A percentile compares a stretch with the other conserved stretches of the same genome.
These are phyloP conservation scores for Neurospora sublineolata DNA, from an alignment of 495 filamentous ascomycete species.

Conservation along the genomic window DNA sequence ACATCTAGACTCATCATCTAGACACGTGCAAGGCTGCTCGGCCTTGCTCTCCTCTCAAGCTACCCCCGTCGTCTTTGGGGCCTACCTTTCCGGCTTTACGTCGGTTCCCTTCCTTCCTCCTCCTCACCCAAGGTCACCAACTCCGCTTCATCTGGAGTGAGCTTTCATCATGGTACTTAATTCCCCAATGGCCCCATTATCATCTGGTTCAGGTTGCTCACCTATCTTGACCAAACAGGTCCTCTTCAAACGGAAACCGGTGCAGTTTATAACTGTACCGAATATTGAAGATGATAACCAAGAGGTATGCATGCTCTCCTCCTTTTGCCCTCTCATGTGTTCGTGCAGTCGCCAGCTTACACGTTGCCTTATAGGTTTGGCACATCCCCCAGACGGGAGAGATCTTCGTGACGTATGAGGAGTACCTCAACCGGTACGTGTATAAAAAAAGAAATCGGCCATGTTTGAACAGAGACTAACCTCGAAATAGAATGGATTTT, in stretches of 20 bases:
- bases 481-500: constrained; percentile 62
- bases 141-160: neutral
- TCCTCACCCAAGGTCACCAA: neutral
- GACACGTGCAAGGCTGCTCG: constrained; percentile 25
- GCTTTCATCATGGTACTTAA: constrained; percentile 18
- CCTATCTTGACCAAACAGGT: constrained; percentile 44
- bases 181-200: neutral
- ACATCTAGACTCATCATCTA: neutral
- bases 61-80: neutral
- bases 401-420: constrained; percentile 80
- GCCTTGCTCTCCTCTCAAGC: constrained; percentile 17
- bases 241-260: constrained; percentile 89
- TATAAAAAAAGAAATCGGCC: too few relatives aligned
- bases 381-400: constrained; percentile 81
- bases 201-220: constrained; percentile 5
- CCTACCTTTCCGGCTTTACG: neutral
- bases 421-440: constrained; percentile 76
- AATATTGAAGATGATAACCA: constrained; percentile 66
- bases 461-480: constrained; percentile 14
- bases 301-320: constrained; percentile 45
- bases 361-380: constrained; percentile 58
- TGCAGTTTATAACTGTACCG: constrained; percentile 66
- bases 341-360: constrained; percentile 9
- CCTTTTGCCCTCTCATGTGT: neutral
- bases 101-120: neutral